phyloP scores from a whole-genome alignment of 805 yeast genomes.

The Alloascoidea hylecoeti region DNA sequence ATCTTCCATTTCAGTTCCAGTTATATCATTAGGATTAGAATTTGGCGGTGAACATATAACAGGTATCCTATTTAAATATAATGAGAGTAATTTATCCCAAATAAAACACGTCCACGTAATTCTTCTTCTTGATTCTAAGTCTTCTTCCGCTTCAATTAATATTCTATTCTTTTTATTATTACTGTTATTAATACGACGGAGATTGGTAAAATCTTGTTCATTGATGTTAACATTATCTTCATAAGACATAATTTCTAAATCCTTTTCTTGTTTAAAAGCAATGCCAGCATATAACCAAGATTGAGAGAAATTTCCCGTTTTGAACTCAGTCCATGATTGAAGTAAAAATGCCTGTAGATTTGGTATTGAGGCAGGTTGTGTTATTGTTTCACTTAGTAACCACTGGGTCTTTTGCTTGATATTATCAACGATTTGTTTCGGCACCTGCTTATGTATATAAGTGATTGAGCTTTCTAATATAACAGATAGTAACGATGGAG shows the following conservation, averaged over 20 bases:
- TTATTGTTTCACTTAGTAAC: slow-evolving; percentile 2
- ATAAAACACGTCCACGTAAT: neutral
- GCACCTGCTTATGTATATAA: neutral
- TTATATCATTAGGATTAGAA: neutral
- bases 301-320: slow-evolving; percentile 2
- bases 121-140: neutral
- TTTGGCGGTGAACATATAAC: neutral
- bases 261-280: slow-evolving; percentile 1
- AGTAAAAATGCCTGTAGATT: slow-evolving; percentile 2
- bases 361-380: slow-evolving; percentile 3
- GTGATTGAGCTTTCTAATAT: neutral
- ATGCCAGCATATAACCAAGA: slow-evolving; percentile 4
- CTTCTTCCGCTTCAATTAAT: neutral
- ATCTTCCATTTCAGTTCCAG: neutral
- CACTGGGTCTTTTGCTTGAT: neutral
- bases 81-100: neutral
- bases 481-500: neutral
- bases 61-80: neutral
- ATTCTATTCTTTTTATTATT: neutral
- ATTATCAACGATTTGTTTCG: neutral
- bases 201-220: no score
- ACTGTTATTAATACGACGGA: no score
- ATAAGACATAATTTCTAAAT: no score
- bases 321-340: neutral
- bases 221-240: no score